phyloP scores from a whole-genome alignment of 306 rosid species.

The Dryas drummondii region DNA sequence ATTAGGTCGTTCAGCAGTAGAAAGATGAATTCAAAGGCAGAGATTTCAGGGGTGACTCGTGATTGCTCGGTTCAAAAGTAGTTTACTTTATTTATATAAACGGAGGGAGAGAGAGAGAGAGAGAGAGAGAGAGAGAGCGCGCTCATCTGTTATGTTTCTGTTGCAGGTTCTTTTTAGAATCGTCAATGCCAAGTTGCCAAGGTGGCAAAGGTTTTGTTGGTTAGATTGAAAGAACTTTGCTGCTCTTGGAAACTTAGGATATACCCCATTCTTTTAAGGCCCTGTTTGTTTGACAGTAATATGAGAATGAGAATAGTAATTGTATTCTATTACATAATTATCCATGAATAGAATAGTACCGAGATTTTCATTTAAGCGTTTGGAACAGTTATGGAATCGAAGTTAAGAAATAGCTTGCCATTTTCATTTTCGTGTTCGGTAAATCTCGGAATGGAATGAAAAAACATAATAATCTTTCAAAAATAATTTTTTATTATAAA shows the following conservation, averaged over 20 bases:
- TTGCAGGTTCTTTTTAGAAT: conserved; percentile 46
- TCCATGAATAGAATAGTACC: too few relatives aligned
- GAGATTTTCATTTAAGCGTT: too few relatives aligned
- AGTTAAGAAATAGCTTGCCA: too few relatives aligned
- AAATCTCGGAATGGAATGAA: too few relatives aligned
- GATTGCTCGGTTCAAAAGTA: conserved; percentile 75
- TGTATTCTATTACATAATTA: too few relatives aligned
- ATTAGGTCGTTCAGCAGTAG: conserved; percentile 67
- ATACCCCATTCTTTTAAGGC: conserved; percentile 30
- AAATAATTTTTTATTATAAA: too few relatives aligned
- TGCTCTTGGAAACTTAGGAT: conserved; percentile 29
- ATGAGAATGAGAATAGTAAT: too few relatives aligned
- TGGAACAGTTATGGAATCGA: too few relatives aligned
- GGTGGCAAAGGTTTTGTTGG: conserved; percentile 39
- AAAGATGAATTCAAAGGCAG: conserved; percentile 71
- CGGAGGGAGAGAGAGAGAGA: conserved; percentile 23
- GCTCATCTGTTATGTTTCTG: conserved; percentile 40
- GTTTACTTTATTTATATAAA: conserved; percentile 18
- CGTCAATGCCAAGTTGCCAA: conserved; percentile 62
- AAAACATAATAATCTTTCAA: too few relatives aligned
- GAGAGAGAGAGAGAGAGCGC: conserved; percentile 27
- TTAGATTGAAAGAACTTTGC: conserved; percentile 13
- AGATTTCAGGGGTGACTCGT: conserved; percentile 78
- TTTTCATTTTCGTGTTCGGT: too few relatives aligned
- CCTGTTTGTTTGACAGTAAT: too few relatives aligned